A percentile compares a stretch with the other conserved stretches of the same genome.
phyloP scores from a whole-genome alignment of 1,284 basidiomycete species.

The Ceratobasidium sp. region DNA sequence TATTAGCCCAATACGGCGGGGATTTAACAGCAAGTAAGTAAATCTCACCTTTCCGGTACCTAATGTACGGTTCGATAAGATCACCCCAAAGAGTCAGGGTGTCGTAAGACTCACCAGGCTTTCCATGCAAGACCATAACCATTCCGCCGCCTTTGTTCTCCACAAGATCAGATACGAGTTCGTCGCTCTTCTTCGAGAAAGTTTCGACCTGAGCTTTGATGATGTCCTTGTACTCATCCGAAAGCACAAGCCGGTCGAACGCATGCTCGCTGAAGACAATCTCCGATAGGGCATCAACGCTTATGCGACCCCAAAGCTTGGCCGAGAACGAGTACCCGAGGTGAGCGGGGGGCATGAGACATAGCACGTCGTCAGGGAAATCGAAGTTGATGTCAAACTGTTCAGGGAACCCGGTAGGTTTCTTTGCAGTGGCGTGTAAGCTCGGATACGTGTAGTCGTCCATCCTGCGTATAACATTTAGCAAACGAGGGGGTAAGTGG shows the following conservation, averaged over 20 bases:
- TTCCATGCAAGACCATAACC: conserved; percentile 24
- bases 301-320: conserved; percentile 14
- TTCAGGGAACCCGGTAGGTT: conserved; percentile 4
- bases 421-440: not conserved
- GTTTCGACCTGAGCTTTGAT: conserved; percentile 31
- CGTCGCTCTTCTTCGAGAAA: not conserved
- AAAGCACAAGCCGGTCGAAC: conserved; percentile 20
- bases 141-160: conserved; percentile 10
- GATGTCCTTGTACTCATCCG: conserved; percentile 25
- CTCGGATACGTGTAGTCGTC: not conserved
- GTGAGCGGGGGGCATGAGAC: conserved; percentile 28
- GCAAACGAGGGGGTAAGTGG: too few relatives aligned
- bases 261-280: conserved; percentile 5
- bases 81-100: not conserved
- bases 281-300: conserved; percentile 22
- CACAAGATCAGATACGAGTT: not conserved
- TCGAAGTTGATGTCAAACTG: conserved; percentile 29
- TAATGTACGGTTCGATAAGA: not conserved
- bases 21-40: not conserved
- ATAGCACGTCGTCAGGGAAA: conserved; percentile 3
- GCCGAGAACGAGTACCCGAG: conserved; percentile 24
- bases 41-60: conserved; percentile 24
- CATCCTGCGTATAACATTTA: too few relatives aligned
- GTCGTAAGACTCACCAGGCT: not conserved
- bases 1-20: not conserved